Conservation (phyloP, 2,329 filamentous ascomycete species). For the Stagonosporopsis vannaccii region DNA sequence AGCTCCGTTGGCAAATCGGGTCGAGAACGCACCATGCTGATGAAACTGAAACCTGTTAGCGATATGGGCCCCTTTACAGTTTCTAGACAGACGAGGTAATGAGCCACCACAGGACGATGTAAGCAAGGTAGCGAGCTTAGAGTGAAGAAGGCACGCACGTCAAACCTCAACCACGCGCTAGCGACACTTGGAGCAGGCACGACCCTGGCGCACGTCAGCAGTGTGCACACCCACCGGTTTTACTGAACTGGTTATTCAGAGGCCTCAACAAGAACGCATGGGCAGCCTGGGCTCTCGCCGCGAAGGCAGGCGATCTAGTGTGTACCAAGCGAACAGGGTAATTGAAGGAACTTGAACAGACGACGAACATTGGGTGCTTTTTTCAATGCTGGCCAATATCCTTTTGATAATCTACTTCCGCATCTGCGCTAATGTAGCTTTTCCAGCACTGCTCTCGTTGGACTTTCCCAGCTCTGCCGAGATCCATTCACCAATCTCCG, state of each 20-base stretch:
- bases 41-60: background rate
- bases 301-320: background rate
- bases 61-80: too few relatives aligned
- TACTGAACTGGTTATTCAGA: background rate
- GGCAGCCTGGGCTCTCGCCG: background rate
- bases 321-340: background rate
- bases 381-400: background rate
- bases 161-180: background rate
- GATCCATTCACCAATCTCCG: slow-evolving; percentile 51
- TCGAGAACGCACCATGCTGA: background rate
- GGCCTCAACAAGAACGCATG: background rate
- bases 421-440: slow-evolving; percentile 46
- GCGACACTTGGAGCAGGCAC: background rate
- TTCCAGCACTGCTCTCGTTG: slow-evolving; percentile 51
- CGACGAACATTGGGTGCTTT: background rate
- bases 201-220: background rate
- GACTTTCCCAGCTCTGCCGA: slow-evolving; percentile 42
- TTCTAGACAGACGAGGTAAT: too few relatives aligned
- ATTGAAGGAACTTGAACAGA: background rate
- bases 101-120: too few relatives aligned
- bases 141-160: too few relatives aligned
- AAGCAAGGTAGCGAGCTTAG: too few relatives aligned
- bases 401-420: slow-evolving; percentile 18
- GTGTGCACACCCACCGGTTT: background rate
- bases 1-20: background rate